Conservation (phyloP, 257 asterid genomes). For the Solanum sparsipilum region DNA sequence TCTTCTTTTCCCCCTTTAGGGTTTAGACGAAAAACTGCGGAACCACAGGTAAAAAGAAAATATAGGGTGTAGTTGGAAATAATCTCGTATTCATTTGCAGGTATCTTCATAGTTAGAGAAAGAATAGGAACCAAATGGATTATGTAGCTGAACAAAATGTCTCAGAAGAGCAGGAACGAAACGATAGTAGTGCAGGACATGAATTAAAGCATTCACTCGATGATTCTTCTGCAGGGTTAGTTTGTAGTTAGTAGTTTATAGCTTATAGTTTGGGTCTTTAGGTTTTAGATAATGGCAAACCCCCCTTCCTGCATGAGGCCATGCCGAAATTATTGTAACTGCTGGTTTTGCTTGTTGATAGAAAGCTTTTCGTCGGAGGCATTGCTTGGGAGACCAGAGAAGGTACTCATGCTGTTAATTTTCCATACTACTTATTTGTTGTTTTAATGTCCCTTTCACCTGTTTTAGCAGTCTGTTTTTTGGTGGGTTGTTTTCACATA, state of each 20-base stretch:
- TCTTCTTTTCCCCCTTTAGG: neutral
- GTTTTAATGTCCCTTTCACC: neutral
- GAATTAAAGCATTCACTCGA: slow-evolving; percentile 51
- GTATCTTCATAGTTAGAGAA: slow-evolving; percentile 48
- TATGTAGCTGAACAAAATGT: slow-evolving; percentile 60
- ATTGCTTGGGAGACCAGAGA: slow-evolving; percentile 99
- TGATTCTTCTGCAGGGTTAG: slow-evolving; percentile 99
- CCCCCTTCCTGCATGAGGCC: slow-evolving; percentile 27
- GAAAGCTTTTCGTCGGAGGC: slow-evolving; percentile 99
- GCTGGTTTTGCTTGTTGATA: slow-evolving; percentile 75
- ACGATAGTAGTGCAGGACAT: slow-evolving; percentile 70
- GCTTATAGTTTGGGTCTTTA: neutral
- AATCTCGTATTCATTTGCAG: slow-evolving; percentile 45
- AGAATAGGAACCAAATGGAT: slow-evolving; percentile 54
- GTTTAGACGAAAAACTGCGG: slow-evolving; percentile 6
- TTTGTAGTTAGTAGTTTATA: slow-evolving; percentile 48
- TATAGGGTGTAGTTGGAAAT: slow-evolving; percentile 12
- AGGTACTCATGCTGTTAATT: slow-evolving; percentile 34
- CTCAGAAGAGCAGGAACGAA: slow-evolving; percentile 56
- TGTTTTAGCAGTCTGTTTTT: neutral
- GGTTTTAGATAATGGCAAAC: slow-evolving; percentile 2
- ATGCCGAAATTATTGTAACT: slow-evolving; percentile 45
- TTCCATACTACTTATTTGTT: neutral
- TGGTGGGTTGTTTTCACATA: neutral
- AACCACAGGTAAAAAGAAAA: slow-evolving; percentile 7